Evolutionary conservation across 2,329 filamentous ascomycete species (phyloP), one percentile per base, ranked within the genome.

Genomic region (Scedosporium dehoogii): DNA sequence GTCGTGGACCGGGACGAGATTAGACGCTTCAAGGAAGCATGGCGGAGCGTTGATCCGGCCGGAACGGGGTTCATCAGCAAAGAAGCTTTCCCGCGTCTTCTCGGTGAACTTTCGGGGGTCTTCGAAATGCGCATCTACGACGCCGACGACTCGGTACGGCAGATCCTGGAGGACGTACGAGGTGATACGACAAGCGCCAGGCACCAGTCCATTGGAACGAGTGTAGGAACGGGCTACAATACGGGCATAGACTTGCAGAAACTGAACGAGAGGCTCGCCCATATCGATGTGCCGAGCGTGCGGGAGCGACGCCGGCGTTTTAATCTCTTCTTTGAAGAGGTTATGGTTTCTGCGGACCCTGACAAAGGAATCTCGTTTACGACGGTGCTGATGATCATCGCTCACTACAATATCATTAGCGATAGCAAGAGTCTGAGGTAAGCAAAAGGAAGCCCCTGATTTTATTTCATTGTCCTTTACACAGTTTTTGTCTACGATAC

Each of bases 121-220:
- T 99, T 99, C 70, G 89, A 96, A 70, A 97, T 99, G 92, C 88
- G 93, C 41, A 92, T 99, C 59, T 97, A 99, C 72, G 88, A 93
- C 63, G 86, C 89, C 4, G 91, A 96, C 68, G 94, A 96, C 73
- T 94, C 92, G 0, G 88, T 99, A 23, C 79, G 84, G n/a, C 82
- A 85, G 46, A 90, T 99, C 60, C 81, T 97, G n/a, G 91, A 96
- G 63, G 88, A 96, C 68, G 89, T 93, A 68, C 84, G 85, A 55
- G 79, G 82, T 59, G 81, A 85, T 53, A 77, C 29, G 81, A 82
- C 60, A 74, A 79, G 10, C 72, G 76, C 7, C 10, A 75, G 81
- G n/a, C 82, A 85, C 68, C 74, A 76, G 51, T 85, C 84, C 4
- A 79, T 85, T 58, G 75, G 78, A 12, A 80, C 79, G 48, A 33